Conservation (phyloP, 768 basidiomycete genomes). For the Pseudohyphozyma bogoriensis region DNA sequence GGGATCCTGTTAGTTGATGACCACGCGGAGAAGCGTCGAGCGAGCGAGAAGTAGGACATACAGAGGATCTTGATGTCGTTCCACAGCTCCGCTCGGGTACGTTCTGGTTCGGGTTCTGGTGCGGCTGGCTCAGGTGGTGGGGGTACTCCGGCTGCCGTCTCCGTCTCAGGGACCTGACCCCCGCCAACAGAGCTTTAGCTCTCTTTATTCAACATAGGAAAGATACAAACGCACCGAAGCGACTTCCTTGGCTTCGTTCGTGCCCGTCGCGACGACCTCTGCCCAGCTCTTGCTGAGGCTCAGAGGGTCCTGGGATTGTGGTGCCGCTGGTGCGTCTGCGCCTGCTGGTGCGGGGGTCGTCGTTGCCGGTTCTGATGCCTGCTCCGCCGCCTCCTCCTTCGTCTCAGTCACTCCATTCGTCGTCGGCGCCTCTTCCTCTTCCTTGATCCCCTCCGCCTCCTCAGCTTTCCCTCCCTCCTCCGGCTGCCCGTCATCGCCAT, state of each 20-base stretch:
- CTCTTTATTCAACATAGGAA: no score
- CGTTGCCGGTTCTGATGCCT: no score
- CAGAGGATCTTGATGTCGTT: constrained; percentile 82
- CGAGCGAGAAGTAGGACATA: constrained; percentile 36
- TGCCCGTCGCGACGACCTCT: constrained; percentile 3
- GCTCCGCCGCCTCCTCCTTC: neutral
- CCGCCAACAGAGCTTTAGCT: no score
- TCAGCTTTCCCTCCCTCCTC: no score
- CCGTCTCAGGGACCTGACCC: no score
- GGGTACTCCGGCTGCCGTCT: no score
- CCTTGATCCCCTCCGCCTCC: neutral
- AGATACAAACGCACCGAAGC: neutral
- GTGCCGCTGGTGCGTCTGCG: no score
- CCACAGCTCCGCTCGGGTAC: constrained; percentile 78
- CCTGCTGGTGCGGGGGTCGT: no score
- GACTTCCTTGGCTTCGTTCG: neutral
- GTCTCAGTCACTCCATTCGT: neutral
- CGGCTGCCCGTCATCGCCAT: no score
- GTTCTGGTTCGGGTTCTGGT: constrained; percentile 30
- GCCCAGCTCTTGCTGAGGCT: constrained; percentile 22
- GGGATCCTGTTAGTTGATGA: neutral
- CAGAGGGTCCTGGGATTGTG: neutral
- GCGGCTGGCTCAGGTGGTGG: neutral
- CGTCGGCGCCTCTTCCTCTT: no score
- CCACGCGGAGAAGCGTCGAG: neutral